Base-by-base conservation (phyloP, 2,329 filamentous ascomycete species). In the Microsporum canis region DNA sequence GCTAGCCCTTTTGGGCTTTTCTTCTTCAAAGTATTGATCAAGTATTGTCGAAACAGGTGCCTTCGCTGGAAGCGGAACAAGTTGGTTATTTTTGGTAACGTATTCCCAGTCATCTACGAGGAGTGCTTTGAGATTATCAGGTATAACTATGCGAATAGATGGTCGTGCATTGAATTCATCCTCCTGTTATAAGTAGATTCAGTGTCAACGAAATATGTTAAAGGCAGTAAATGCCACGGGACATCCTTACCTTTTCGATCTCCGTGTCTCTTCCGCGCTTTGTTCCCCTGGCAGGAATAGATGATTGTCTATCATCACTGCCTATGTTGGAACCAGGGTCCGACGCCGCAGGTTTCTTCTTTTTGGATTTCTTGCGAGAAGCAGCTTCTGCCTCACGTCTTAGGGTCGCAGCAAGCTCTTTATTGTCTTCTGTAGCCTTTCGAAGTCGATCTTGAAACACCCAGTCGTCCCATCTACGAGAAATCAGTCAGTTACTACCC, bases 21-120 rank as follows among this genome's bases (percentile, higher is more conserved):
- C 88, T 69, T 85, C 84, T 0, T 81, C 80, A 61, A 87, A 79
- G 72, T 96, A 99, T 65, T 92, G 88, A 57, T 90, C 82, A 14
- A 99, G 78, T 63, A 99, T 89, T 65, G 84, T 78, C 65, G 82
- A 84, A 63, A 94, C 89, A 0, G 92, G 85, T 58, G 87, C 83
- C 33, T 81, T 79, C 55, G 90, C 86, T 0, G 94, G 94, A 14
- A 99, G 79, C 1, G 89, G 86, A 36, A 96, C 89, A 3, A 97
- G 84, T 71, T 92, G 89, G 67, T 90, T 84, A 71, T 95, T 94
- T 77, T 96, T 97, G 61, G 94, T 99, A 64, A 99, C 86, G 68
- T 96, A 95, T 74, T 99, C 94, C 94, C 94, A 99, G 73, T 99
- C 94, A 71, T 99, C 94, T 27, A 99, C 94, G 2, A 99, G 84